A percentile compares a stretch with the other conserved stretches of the same genome.
phyloP scores from a whole-genome alignment of 257 asterid species.

The Nyctanthes arbortristis region DNA sequence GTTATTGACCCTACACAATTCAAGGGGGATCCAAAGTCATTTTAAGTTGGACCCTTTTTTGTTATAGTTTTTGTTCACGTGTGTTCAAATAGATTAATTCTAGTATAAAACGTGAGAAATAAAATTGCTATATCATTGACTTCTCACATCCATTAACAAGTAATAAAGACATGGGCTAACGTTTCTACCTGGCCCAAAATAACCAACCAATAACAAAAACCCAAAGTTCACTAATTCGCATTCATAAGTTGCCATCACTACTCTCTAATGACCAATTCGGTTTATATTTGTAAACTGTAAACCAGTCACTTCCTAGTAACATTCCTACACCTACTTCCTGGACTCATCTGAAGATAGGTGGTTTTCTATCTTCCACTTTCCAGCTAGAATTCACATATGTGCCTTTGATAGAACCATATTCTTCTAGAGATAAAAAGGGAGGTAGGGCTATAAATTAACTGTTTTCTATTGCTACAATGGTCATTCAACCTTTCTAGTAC shows the following conservation, averaged over 20 bases:
- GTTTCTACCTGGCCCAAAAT: neutral
- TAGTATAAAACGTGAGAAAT: neutral
- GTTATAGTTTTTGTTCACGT: no score
- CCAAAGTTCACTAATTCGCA: neutral
- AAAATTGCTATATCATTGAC: neutral
- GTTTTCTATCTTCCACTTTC: neutral
- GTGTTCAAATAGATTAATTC: no score
- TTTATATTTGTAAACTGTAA: neutral
- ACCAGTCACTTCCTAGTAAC: neutral
- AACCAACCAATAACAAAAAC: neutral
- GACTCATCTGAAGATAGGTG: neutral
- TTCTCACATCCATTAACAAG: neutral
- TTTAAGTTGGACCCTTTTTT: no score
- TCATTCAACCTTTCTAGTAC: neutral
- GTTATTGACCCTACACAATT: no score
- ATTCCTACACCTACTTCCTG: neutral
- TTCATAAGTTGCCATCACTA: neutral
- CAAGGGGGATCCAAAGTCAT: no score
- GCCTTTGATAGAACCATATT: neutral
- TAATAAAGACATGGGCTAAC: neutral
- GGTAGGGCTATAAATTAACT: neutral
- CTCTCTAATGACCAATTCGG: neutral
- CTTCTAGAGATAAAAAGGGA: neutral
- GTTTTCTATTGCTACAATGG: neutral
- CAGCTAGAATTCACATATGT: neutral